Evolutionary conservation across 768 basidiomycete species (phyloP), one percentile per base, ranked within the genome.

Genomic region (Glaciozyma antarctica): DNA sequence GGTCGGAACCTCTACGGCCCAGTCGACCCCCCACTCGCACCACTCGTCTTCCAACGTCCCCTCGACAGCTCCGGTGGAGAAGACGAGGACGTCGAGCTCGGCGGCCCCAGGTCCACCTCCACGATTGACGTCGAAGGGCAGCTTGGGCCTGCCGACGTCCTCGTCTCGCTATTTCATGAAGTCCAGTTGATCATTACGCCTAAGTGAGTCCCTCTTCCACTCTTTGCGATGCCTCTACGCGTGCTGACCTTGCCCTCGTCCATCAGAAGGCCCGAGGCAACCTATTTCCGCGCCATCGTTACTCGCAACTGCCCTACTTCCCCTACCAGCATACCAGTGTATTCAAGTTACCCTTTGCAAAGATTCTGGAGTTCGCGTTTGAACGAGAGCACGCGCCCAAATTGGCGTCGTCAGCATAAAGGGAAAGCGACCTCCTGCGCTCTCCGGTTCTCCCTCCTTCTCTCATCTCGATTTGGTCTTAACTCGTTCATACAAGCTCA

Each of bases 81-180:
- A 30, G 28, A 54, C 53, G 28, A 26, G 53, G 15, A 32, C 28
- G 24, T 10, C 17, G 28, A 17, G 28, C 16, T 32, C 53, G 24
- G 19, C 53, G 16, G 30, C 53, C 6, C 16, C 53, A 1, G 53
- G 28, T 5, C 53, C 53, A 3, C 53, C 30, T 2, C 53, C 53
- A 3, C 53, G 53, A 16, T 22, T 54, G 28, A 32, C 53, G 16
- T 17, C 24, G 30, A 69, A 69, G 62, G 61, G 54, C 0, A 52
- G 47, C 12, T 55, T 69, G 1, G 65, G 65, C 8, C 54, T 65
- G 9, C 64, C 68, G 0, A 47, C 64, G 4, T 34, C 45, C 3
- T 60, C 53, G 19, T 30, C 24, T 5, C 61, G 68, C 24, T 65
- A 61, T 24, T 49, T 44, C 24, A 54, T 65, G 53, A 65, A 65